phyloP scores from a whole-genome alignment of 352 stramenopile species.

The Phytophthora pini region DNA sequence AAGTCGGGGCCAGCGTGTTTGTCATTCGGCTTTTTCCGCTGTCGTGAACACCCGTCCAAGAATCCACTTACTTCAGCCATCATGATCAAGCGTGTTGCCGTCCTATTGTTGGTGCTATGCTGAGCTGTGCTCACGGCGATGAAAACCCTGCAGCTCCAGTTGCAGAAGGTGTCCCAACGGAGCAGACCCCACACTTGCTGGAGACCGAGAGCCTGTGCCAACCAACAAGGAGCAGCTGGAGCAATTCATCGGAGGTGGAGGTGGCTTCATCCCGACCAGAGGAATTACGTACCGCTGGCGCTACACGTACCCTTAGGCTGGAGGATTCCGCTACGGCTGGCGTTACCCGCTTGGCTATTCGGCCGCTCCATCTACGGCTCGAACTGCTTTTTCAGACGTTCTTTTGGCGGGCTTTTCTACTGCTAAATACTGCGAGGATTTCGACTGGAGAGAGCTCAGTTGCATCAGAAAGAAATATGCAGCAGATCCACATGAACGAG shows the following conservation, averaged over 20 bases:
- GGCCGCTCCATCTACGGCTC: slow-evolving; percentile 38
- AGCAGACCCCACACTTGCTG: slow-evolving; percentile 30
- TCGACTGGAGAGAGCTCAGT: too few relatives aligned
- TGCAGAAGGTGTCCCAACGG: slow-evolving; percentile 5
- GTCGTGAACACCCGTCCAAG: slow-evolving; percentile 23
- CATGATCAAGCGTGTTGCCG: slow-evolving; percentile 13
- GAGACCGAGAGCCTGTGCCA: slow-evolving; percentile 32
- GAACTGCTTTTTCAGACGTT: background rate
- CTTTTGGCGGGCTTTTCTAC: slow-evolving; percentile 41
- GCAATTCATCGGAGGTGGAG: too few relatives aligned
- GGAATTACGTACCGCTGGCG: too few relatives aligned
- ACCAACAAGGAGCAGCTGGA: slow-evolving; percentile 19
- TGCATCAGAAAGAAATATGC: too few relatives aligned
- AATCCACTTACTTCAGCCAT: background rate
- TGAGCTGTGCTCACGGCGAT: slow-evolving; percentile 16
- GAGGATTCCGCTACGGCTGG: slow-evolving; percentile 43
- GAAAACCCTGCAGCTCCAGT: background rate
- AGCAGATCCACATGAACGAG: too few relatives aligned
- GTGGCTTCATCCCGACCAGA: too few relatives aligned
- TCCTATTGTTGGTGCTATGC: slow-evolving; percentile 33
- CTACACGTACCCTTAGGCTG: slow-evolving; percentile 9
- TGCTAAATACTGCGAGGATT: slow-evolving; percentile 24
- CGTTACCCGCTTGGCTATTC: slow-evolving; percentile 49
- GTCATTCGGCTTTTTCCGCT: slow-evolving; percentile 33
- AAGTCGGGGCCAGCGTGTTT: too few relatives aligned